Base-by-base conservation (phyloP, 2,329 filamentous ascomycete genomes). In the Bipolaris oryzae region DNA sequence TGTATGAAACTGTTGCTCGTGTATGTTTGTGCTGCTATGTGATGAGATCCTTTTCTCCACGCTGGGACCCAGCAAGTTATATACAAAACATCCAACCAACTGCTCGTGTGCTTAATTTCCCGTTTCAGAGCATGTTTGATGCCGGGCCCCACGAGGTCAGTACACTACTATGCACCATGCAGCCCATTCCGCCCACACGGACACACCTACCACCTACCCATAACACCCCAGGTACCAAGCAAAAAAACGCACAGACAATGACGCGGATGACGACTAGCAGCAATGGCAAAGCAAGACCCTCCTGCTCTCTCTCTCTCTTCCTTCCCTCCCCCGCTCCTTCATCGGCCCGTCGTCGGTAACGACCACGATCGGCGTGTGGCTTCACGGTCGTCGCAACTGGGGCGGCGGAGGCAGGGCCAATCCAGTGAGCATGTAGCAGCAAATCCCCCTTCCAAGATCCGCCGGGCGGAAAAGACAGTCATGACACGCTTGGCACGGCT, bases 311-410 rank as follows among this genome's bases (percentile, higher is more conserved):
- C 25, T 9, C 25, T 25, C 7, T 23, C 21, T 23, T 23, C 7
- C 23, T 28, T 28, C 28, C 33, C 15, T 35, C 18, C 50, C 43
- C 50, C 35, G 3, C 50, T 16, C 16, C 18, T 25, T 25, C 38
- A 50, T 55, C 52, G 52, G 52, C 7, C 52, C 52, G 46, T 50
- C 15, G n/a, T 55, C 46, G 52, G 46, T 23, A 25, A 18, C 5
- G 15, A 44, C 23, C 23, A n/a, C 18, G n/a, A 31, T 31, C 31
- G n/a, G 28, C 28, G 28, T 9, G 28, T 31, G 28, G 28, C 28
- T 31, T 31, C 28, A 31, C 28, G 4, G 28, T 7, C 28, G 28
- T 31, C 28, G 28, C 28, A 31, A 31, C 28, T 31, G 28, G 28
- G 25, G 21, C 21, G 25, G 25, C 28, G 28, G 28, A 31, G 28